A percentile compares a stretch with the other conserved stretches of the same genome.
Evolutionary conservation across 2,329 filamentous ascomycete genomes (phyloP).

Genomic region (Hymenoscyphus repandus): DNA sequence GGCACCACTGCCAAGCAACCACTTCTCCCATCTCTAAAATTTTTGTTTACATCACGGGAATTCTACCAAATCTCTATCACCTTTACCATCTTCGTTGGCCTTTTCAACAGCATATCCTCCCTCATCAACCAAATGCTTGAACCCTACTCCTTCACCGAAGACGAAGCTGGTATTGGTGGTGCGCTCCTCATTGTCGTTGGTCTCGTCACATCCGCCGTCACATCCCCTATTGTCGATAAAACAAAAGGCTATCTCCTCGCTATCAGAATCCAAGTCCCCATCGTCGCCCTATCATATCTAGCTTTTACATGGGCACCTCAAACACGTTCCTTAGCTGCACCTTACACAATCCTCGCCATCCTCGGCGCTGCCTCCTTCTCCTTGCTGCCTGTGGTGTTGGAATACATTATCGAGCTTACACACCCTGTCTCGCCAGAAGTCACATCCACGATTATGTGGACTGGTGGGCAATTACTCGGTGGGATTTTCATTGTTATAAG

Average conservation of each 20-base stretch:
- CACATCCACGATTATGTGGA: constrained; percentile 78
- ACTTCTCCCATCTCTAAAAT: constrained; percentile 46
- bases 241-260: constrained; percentile 73
- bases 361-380: constrained; percentile 77
- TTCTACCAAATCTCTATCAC: constrained; percentile 77
- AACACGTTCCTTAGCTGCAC: constrained; percentile 51
- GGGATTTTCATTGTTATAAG: constrained; percentile 79
- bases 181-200: constrained; percentile 83
- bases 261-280: constrained; percentile 68
- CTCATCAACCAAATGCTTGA: constrained; percentile 85
- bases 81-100: constrained; percentile 80
- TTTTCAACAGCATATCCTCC: constrained; percentile 89
- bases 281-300: constrained; percentile 70
- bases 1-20: constrained; percentile 49
- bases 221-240: constrained; percentile 77
- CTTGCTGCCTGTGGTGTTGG: constrained; percentile 77
- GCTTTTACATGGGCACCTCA: constrained; percentile 75
- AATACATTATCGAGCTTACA: constrained; percentile 81
- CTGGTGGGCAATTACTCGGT: constrained; percentile 78
- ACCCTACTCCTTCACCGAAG: constrained; percentile 79
- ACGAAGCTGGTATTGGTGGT: constrained; percentile 83
- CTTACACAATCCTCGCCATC: constrained; percentile 69
- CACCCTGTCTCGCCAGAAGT: constrained; percentile 85
- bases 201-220: constrained; percentile 68
- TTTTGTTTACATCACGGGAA: constrained; percentile 56